Evolutionary conservation across 2,329 filamentous ascomycete genomes (phyloP).

Genomic region (Nothopassalora personata): DNA sequence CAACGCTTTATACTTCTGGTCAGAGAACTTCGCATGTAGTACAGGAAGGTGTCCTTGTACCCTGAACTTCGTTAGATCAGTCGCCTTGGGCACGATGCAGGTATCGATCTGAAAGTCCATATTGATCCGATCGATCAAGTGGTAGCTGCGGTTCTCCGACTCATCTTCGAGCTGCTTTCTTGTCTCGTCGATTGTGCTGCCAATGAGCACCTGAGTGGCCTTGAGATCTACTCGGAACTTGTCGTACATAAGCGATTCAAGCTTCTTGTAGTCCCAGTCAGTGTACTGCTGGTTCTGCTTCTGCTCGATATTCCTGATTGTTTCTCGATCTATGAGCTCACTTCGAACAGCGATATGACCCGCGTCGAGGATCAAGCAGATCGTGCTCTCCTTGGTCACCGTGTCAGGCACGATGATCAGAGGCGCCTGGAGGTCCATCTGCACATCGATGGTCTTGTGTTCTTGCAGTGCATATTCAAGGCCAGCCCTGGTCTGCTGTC

Average conservation of each 20-base stretch:
- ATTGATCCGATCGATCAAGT: constrained; percentile 94
- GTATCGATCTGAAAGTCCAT: constrained; percentile 95
- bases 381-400: constrained; percentile 72
- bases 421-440: constrained; percentile 90
- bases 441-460: constrained; percentile 95
- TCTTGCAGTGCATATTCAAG: constrained; percentile 95
- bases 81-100: constrained; percentile 93
- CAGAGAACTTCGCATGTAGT: constrained; percentile 84
- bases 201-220: constrained; percentile 91
- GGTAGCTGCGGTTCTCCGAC: constrained; percentile 57
- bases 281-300: constrained; percentile 86
- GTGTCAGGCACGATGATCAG: constrained; percentile 95
- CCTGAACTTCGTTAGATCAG: constrained; percentile 85
- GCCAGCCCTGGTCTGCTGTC: constrained; percentile 91
- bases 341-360: constrained; percentile 94
- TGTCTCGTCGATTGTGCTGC: constrained; percentile 84
- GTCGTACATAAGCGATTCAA: constrained; percentile 96
- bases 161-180: constrained; percentile 72
- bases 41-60: constrained; percentile 89
- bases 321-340: constrained; percentile 87
- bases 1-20: constrained; percentile 91
- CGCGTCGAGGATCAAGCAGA: constrained; percentile 90
- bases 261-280: constrained; percentile 77
- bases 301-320: constrained; percentile 79
- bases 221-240: constrained; percentile 89